Percentiles rank a stretch among this genome's conserved stretches.
Conservation (phyloP, 2,329 filamentous ascomycete genomes). For the Tolypocladium tundrense region DNA sequence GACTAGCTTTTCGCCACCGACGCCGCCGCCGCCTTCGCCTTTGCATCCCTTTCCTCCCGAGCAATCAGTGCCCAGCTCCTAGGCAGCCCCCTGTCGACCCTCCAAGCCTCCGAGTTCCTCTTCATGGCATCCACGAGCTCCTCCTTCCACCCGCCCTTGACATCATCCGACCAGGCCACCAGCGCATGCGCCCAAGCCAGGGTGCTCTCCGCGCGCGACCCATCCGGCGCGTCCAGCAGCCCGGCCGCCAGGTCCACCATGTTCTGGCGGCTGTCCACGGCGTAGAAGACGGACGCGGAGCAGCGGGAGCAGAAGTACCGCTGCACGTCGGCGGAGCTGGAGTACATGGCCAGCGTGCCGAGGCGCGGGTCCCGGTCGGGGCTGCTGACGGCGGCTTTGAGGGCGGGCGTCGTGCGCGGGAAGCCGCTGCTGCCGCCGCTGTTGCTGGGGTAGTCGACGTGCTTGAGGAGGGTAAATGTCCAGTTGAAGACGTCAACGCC, state of each 20-base stretch:
- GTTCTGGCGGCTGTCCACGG: constrained; percentile 23
- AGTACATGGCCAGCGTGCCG: constrained; percentile 32
- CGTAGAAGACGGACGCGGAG: constrained; percentile 36
- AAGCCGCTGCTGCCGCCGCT: constrained; percentile 6
- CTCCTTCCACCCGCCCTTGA: constrained; percentile 9
- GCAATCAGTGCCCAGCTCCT: constrained; percentile 6
- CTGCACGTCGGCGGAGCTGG: constrained; percentile 26
- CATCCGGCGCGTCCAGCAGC: constrained; percentile 29
- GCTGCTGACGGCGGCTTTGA: constrained; percentile 23
- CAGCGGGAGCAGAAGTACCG: constrained; percentile 39
- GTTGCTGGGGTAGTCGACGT: constrained; percentile 20
- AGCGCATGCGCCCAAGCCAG: constrained; percentile 30
- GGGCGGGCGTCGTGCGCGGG: constrained; percentile 6
- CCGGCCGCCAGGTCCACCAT: constrained; percentile 34
- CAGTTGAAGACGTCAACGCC: constrained; percentile 34
- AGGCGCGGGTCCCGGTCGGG: constrained; percentile 20
- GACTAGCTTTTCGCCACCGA: not conserved
- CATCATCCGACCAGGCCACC: constrained; percentile 3
- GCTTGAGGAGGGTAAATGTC: constrained; percentile 29
- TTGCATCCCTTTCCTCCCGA: not conserved
- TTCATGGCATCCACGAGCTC: constrained; percentile 5
- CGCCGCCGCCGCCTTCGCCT: not conserved
- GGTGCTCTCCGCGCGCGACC: constrained; percentile 33
- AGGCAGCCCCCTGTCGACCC: constrained; percentile 5
- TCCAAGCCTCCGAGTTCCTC: constrained; percentile 10